phyloP scores from a whole-genome alignment of 805 yeast genomes.

The Suhomyces vadensis region DNA sequence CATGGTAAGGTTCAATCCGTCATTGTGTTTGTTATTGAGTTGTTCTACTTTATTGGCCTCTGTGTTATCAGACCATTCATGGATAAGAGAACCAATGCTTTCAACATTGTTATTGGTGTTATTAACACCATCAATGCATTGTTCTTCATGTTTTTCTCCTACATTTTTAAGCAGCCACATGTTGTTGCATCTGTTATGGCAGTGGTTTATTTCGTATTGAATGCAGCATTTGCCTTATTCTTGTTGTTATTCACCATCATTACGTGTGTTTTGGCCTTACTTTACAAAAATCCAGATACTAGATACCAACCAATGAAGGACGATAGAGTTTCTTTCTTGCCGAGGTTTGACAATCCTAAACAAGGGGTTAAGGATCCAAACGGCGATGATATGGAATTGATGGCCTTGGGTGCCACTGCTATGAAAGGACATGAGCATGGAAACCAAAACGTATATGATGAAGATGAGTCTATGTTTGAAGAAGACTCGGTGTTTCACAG shows the following conservation, averaged over 20 bases:
- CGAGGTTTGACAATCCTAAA: conserved; percentile 49
- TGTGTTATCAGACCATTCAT: conserved; percentile 83
- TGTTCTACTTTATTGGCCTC: conserved; percentile 62
- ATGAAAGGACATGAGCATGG: conserved; percentile 59
- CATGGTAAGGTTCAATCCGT: conserved; percentile 83
- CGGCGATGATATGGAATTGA: conserved; percentile 58
- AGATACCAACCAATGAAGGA: conserved; percentile 96
- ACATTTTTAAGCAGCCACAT: conserved; percentile 77
- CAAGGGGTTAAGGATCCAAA: conserved; percentile 18
- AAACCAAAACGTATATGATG: conserved; percentile 24
- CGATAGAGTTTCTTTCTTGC: conserved; percentile 94
- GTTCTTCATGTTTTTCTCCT: conserved; percentile 86
- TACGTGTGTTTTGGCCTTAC: conserved; percentile 79
- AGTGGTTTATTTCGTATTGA: conserved; percentile 81
- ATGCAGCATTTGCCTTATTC: conserved; percentile 84
- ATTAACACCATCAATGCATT: conserved; percentile 80
- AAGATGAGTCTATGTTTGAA: conserved; percentile 35
- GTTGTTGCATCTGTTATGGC: conserved; percentile 93
- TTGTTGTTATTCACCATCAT: conserved; percentile 82
- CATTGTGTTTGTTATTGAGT: conserved; percentile 72
- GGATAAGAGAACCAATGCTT: conserved; percentile 93
- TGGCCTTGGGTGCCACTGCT: conserved; percentile 71
- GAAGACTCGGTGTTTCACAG: conserved; percentile 22
- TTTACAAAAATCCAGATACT: conserved; percentile 91
- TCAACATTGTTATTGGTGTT: conserved; percentile 82